Conservation (phyloP, 164 flowering plant genomes). For the Berberis thunbergii region DNA sequence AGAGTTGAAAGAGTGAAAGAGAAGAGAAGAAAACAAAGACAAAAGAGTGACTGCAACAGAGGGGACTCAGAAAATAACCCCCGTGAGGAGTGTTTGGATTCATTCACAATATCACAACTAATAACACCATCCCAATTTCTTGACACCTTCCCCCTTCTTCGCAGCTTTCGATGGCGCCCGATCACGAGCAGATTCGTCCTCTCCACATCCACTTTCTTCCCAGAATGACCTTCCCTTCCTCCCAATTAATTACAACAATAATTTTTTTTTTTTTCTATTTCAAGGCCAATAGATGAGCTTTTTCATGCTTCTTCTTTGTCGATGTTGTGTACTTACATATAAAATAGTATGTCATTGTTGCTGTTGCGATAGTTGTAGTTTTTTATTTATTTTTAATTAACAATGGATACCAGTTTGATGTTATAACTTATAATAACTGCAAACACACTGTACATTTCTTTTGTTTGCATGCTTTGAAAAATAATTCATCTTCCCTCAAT, state of each 20-base stretch:
- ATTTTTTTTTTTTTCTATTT: neutral
- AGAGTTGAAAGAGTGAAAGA: neutral
- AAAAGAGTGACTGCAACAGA: neutral
- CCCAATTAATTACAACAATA: neutral
- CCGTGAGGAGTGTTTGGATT: conserved; percentile 42
- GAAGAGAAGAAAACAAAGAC: neutral
- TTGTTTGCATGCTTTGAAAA: too few relatives aligned
- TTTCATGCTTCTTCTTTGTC: neutral
- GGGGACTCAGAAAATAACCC: conserved; percentile 5
- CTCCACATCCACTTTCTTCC: neutral
- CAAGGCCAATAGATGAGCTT: neutral
- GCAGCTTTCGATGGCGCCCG: conserved; percentile 45
- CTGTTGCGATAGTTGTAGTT: too few relatives aligned
- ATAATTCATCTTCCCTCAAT: too few relatives aligned
- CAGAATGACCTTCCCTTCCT: neutral
- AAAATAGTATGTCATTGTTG: neutral
- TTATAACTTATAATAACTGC: neutral
- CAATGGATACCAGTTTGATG: neutral
- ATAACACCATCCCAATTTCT: conserved; percentile 7
- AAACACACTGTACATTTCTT: too few relatives aligned
- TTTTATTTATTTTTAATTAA: too few relatives aligned
- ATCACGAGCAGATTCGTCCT: conserved; percentile 26
- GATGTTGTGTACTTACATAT: neutral
- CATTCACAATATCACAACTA: conserved; percentile 15
- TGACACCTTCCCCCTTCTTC: conserved; percentile 32